Evolutionary conservation across 2,329 filamentous ascomycete species (phyloP), one percentile per base, ranked within the genome.

Genomic region (Colletotrichum aenigma): DNA sequence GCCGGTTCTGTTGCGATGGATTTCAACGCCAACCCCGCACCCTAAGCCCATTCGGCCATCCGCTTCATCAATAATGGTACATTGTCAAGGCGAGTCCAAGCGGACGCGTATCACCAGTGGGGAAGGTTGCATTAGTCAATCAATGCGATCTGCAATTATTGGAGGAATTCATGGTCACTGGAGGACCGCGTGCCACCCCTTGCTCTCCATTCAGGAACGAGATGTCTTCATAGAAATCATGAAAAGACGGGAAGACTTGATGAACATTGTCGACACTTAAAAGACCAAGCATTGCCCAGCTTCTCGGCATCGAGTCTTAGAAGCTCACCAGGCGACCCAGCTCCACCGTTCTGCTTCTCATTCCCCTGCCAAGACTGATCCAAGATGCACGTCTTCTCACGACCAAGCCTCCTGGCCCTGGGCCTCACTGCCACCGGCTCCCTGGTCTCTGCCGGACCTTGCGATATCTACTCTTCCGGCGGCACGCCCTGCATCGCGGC

Each of bases 401-500:
- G 32, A 36, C 52, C 48, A 65, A 55, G 48, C 34, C 26, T 48
- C 24, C 32, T 72, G 13, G 80, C 83, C 68, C 66, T 87, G 24
- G 80, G 82, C 26, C 80, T 88, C 21, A 76, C 82, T 68, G 84
- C 82, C 74, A 80, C 82, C 4, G 78, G 81, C 70, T 83, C 86
- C 9, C 79, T 90, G 34, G 88, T 86, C 55, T 80, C 84, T 21
- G 90, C 90, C 52, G 91, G 86, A 15, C 91, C 92, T 10, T 93
- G 91, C 78, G 92, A 93, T 76, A 87, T 93, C 76, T 93, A 93
- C 83, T 80, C 87, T 2, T 85, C 87, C 0, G 91, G 90, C 1
- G 87, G 87, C 66, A 92, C 90, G 2, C 90, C 91, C n/a, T 93
- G 92, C 78, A 84, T 93, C 13, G 92, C 92, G 0, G 92, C 92